Base-by-base conservation (phyloP, 208 protist species). In the Angomonas deanei region DNA sequence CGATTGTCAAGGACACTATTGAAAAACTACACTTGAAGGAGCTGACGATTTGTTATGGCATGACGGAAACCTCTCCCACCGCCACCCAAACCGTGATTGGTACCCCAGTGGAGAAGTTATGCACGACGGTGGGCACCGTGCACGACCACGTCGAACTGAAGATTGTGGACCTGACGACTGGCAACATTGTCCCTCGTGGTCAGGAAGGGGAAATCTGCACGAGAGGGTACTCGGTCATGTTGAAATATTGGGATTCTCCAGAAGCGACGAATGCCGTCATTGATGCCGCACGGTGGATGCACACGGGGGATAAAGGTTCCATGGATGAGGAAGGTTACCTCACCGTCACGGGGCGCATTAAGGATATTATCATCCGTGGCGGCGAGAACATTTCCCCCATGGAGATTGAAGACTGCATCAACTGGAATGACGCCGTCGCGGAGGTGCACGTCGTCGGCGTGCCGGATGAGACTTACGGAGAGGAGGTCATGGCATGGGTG, bases 401-500 rank as follows among this genome's bases (percentile, higher is more conserved):
- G 42, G 42, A 50, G 19, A 50, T 50, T 3, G 42, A 50, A n/a
- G 42, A 50, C 17, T 50, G 42, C 15, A 50, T 50, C 15, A 5
- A 8, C 4, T 10, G 23, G 4, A 10, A 50, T 19, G 42, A 50
- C 42, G 8, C 42, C 17, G 42, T 50, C 5, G 42, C 42, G 8
- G 42, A 50, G 4, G 42, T 50, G 42, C 42, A 50, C 17, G 42
- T 50, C 17, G 23, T 50, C 42, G 42, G 42, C 5, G 42, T 50
- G 17, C 42, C 42, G 42, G 42, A 50, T n/a, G 42, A 50, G 19
- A 50, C 3, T 5, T 50, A 50, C 42, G 42, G 42, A 5, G 42
- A 50, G 19, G 42, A 50, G 42, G 42, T 50, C 17, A 50, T 50
- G 42, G 42, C 42, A 4, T 50, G 42, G 42, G 42, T 50, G 42